These are phyloP conservation scores for Rhazya stricta DNA, from an alignment of 257 asterid species.

Conservation along the genomic window DNA sequence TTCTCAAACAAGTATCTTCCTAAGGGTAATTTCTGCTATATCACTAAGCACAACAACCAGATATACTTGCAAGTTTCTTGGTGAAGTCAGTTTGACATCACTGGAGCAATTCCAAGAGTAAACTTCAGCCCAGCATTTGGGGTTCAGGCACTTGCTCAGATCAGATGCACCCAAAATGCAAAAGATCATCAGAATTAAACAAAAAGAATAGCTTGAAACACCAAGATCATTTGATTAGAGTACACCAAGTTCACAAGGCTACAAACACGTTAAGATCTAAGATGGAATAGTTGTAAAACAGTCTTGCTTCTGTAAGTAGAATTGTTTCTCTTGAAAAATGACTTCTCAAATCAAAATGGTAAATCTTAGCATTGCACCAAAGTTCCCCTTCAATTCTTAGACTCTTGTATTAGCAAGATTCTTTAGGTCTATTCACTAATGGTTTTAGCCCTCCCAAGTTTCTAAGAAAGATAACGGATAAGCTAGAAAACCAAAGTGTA, in stretches of 20 bases:
- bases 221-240: background rate
- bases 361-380: too few relatives aligned
- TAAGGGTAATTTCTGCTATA: background rate
- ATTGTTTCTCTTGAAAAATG: background rate
- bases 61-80: background rate
- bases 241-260: background rate
- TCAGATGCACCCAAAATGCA: constrained; percentile 1
- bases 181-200: background rate
- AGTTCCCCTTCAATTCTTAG: background rate
- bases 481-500: background rate
- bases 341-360: background rate
- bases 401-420: background rate
- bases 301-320: background rate
- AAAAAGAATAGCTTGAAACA: background rate
- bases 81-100: background rate
- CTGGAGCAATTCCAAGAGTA: background rate
- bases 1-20: background rate
- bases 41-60: background rate
- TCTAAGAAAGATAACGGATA: background rate
- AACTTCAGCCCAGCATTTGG: background rate
- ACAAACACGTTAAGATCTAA: background rate
- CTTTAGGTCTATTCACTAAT: background rate
- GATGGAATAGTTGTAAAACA: background rate
- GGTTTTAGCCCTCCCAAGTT: background rate
- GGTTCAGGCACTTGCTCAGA: background rate